Conservation (phyloP, 2,329 filamentous ascomycete genomes). For the Pseudogymnoascus sp. region DNA sequence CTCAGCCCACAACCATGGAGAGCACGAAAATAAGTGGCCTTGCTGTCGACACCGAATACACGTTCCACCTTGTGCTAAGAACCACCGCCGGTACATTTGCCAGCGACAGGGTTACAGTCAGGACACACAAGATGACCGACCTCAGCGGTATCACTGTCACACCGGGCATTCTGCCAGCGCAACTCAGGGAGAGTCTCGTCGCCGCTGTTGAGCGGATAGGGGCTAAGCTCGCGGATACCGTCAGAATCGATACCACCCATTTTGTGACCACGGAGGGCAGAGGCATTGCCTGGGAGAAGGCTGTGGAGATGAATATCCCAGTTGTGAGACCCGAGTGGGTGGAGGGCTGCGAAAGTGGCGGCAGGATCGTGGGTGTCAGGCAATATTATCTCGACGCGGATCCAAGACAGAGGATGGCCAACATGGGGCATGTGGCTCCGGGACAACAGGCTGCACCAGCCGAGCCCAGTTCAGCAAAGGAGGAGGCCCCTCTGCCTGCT, state of each 20-base stretch:
- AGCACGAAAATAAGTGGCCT: constrained; percentile 96
- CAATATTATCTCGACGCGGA: constrained; percentile 94
- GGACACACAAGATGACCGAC: constrained; percentile 98
- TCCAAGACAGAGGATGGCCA: constrained; percentile 29
- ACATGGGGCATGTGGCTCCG: constrained; percentile 12
- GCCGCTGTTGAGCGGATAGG: constrained; percentile 80
- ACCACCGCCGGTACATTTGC: constrained; percentile 83
- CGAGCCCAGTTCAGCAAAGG: constrained; percentile 16
- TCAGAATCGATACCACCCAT: constrained; percentile 95
- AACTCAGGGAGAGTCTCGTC: constrained; percentile 64
- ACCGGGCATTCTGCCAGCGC: constrained; percentile 71
- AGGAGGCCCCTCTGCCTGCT: constrained; percentile 16
- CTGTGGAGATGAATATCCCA: constrained; percentile 94
- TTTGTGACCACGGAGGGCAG: constrained; percentile 94
- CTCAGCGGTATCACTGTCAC: constrained; percentile 92
- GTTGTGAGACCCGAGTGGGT: constrained; percentile 97
- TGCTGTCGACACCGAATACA: constrained; percentile 94
- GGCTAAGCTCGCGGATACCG: constrained; percentile 80
- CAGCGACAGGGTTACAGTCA: constrained; percentile 75
- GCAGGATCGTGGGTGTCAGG: constrained; percentile 85
- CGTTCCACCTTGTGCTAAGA: constrained; percentile 83
- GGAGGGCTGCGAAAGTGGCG: constrained; percentile 88
- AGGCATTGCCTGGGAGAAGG: constrained; percentile 89
- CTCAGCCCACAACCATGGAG: constrained; percentile 75
- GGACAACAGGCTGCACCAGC: constrained; percentile 14